Evolutionary conservation across 192 early-diverging fungal genomes (phyloP).

Genomic region (Entophlyctis luteolus): DNA sequence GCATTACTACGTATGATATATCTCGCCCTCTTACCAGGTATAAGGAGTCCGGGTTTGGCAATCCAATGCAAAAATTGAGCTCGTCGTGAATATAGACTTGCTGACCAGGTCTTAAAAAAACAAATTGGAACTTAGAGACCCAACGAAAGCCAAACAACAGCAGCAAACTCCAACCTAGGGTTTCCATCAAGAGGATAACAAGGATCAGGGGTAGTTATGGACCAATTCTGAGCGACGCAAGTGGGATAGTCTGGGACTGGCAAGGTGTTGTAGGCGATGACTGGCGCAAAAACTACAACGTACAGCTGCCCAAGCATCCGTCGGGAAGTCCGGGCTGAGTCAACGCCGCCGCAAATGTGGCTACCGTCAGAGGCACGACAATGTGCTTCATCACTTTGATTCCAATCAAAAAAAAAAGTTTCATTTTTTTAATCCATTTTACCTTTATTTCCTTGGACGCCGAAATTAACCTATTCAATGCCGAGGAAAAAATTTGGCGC

Average conservation of each 20-base stretch:
- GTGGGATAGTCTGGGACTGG: not conserved
- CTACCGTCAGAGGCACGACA: not conserved
- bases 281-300: not conserved
- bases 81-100: conserved; percentile 17
- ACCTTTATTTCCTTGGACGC: too few relatives aligned
- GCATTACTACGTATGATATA: not conserved
- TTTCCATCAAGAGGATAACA: not conserved
- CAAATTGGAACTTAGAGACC: not conserved
- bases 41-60: conserved; percentile 25
- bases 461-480: too few relatives aligned
- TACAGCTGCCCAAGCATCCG: conserved; percentile 18
- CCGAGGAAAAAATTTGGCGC: too few relatives aligned
- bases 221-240: conserved; percentile 3
- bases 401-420: too few relatives aligned
- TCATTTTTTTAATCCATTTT: too few relatives aligned
- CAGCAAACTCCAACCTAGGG: not conserved
- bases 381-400: not conserved
- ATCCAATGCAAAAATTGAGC: conserved; percentile 31
- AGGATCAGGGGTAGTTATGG: conserved; percentile 5
- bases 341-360: not conserved
- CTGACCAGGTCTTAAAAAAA: not conserved
- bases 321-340: conserved; percentile 8
- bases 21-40: not conserved
- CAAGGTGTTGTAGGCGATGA: not conserved
- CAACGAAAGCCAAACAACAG: not conserved